Conservation (phyloP, 2,329 filamentous ascomycete species). For the Aspergillus melleus region DNA sequence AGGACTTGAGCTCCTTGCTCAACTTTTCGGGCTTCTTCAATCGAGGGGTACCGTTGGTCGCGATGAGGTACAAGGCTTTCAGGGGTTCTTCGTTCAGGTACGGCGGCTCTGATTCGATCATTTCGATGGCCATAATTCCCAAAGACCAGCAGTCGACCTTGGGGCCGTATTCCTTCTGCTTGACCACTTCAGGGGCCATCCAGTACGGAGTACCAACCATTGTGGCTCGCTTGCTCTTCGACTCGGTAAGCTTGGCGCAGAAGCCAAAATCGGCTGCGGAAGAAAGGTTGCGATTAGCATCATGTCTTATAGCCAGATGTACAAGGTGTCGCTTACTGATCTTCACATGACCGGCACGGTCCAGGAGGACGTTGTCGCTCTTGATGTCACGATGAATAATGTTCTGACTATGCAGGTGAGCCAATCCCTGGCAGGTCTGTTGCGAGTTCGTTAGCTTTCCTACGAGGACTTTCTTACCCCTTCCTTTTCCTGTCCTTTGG, state of each 20-base stretch:
- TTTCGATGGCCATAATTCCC: conserved; percentile 99
- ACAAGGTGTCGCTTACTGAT: conserved; percentile 70
- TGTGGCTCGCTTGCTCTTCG: conserved; percentile 94
- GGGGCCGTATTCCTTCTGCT: conserved; percentile 97
- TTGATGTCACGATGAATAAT: conserved; percentile 99
- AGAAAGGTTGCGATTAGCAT: conserved; percentile 22
- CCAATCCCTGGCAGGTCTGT: conserved; percentile 91
- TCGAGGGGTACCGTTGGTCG: conserved; percentile 93
- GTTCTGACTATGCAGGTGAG: conserved; percentile 91
- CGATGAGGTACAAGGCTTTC: conserved; percentile 95
- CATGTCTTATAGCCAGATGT: neutral
- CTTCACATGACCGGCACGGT: conserved; percentile 93
- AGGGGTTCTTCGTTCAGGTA: conserved; percentile 98
- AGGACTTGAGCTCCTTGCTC: conserved; percentile 95
- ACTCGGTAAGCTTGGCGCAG: conserved; percentile 96
- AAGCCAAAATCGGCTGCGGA: conserved; percentile 93
- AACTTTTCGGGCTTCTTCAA: conserved; percentile 98
- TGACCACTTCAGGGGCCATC: conserved; percentile 99
- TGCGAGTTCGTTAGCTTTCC: conserved; percentile 14
- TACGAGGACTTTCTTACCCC: neutral
- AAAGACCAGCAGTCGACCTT: conserved; percentile 99
- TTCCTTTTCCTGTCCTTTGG: too few species aligned
- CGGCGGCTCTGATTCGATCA: conserved; percentile 98
- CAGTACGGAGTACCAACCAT: conserved; percentile 99
- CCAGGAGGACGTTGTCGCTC: conserved; percentile 95